These are phyloP conservation scores for Xylariaceae sp. DNA, from an alignment of 2,329 filamentous ascomycete species.

Conservation along the genomic window DNA sequence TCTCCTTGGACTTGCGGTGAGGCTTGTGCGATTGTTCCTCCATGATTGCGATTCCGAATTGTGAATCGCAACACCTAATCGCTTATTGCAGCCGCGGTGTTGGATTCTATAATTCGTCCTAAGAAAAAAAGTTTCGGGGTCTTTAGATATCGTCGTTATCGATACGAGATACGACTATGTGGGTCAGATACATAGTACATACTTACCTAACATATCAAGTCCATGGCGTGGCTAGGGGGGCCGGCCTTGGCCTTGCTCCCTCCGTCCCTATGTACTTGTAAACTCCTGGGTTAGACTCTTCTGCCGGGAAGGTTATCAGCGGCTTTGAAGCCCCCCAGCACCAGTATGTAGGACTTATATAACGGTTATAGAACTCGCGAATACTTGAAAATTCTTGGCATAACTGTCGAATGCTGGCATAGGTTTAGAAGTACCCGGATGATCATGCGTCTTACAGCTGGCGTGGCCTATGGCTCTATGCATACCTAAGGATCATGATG, in stretches of 20 bases:
- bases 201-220: too few species aligned
- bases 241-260: not conserved
- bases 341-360: too few species aligned
- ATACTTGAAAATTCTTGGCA: not conserved
- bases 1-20: conserved; percentile 86
- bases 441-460: not conserved
- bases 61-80: conserved; percentile 6
- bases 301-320: conserved; percentile 18
- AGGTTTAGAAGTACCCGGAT: not conserved
- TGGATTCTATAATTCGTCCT: not conserved
- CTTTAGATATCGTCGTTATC: conserved; percentile 9
- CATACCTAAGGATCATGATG: not conserved
- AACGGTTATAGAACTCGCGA: not conserved
- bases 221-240: not conserved
- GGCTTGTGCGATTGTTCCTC: conserved; percentile 83
- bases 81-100: conserved; percentile 2
- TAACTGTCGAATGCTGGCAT: not conserved
- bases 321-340: conserved; percentile 2
- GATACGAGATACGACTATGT: too few species aligned
- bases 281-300: too few species aligned
- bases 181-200: too few species aligned
- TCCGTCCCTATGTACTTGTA: too few species aligned
- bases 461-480: not conserved
- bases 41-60: conserved; percentile 54
- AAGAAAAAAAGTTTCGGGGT: conserved; percentile 4